Percentiles rank a stretch among this genome's conserved stretches.
phyloP scores from a whole-genome alignment of 2,329 filamentous ascomycete species.

The Gliomastix tumulicola region DNA sequence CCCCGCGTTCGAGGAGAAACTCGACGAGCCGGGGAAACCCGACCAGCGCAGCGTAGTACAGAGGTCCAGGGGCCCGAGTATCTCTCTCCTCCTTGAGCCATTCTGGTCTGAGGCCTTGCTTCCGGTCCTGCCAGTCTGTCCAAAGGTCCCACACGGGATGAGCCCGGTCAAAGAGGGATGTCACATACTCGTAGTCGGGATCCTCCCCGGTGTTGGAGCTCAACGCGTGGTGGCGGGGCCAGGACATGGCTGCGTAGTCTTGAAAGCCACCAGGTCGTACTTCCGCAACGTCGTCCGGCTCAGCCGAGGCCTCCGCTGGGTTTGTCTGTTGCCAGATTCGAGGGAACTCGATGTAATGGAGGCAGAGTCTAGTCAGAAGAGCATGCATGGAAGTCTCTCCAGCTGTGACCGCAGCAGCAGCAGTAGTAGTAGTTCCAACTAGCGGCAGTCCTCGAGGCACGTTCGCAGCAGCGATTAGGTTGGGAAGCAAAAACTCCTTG shows the following conservation, averaged over 20 bases:
- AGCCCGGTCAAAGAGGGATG: background rate
- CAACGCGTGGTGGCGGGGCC: background rate
- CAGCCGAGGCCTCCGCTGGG: background rate
- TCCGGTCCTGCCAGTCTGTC: background rate
- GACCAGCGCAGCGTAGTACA: background rate
- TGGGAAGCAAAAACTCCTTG: conserved; percentile 9
- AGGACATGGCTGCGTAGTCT: background rate
- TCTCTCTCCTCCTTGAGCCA: background rate
- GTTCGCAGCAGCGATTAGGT: too few species aligned
- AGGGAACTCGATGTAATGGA: background rate
- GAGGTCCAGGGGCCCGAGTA: background rate
- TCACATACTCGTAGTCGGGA: background rate
- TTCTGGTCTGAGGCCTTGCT: background rate
- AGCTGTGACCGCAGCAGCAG: background rate
- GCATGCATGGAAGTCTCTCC: background rate
- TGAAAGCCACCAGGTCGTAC: too few species aligned
- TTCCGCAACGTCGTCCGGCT: too few species aligned
- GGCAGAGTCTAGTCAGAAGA: background rate
- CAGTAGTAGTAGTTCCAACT: background rate
- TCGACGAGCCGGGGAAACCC: background rate
- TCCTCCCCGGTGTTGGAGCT: too few species aligned
- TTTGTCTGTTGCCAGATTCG: background rate
- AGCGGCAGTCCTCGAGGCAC: too few species aligned
- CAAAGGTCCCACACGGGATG: background rate
- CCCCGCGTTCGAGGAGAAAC: background rate